These are phyloP conservation scores for Vitis cinerea DNA, from an alignment of 164 flowering plant species.

Conservation along the genomic window DNA sequence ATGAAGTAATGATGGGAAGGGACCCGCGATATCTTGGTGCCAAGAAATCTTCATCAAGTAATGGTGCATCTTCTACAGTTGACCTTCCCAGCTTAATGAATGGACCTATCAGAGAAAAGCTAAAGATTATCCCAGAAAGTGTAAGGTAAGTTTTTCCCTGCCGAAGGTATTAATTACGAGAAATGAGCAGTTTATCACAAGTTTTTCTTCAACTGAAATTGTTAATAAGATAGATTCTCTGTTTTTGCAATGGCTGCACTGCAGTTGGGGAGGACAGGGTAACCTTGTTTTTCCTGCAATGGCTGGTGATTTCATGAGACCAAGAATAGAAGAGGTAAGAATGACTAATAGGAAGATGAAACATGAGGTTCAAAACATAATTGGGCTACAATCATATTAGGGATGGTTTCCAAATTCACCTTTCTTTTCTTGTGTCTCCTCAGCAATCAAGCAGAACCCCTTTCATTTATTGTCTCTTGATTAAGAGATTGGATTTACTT, in stretches of 20 bases:
- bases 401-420: too few relatives aligned
- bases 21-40: constrained; percentile 6
- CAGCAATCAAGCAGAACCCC: too few relatives aligned
- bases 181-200: too few relatives aligned
- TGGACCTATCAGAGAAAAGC: constrained; percentile 21
- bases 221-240: too few relatives aligned
- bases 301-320: constrained; percentile 25
- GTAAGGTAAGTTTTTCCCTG: constrained; percentile 8
- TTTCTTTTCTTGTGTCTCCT: too few relatives aligned
- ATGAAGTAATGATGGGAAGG: background rate
- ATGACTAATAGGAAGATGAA: background rate
- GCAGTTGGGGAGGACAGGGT: constrained; percentile 22
- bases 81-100: constrained; percentile 16
- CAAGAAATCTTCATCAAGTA: background rate
- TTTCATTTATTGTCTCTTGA: too few relatives aligned
- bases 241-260: background rate
- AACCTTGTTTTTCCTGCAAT: constrained; percentile 17
- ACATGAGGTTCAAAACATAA: too few relatives aligned
- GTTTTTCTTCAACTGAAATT: too few relatives aligned
- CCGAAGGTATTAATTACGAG: background rate
- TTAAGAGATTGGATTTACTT: too few relatives aligned
- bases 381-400: too few relatives aligned
- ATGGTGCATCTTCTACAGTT: background rate
- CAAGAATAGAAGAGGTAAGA: constrained; percentile 27
- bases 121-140: constrained; percentile 19